Percentiles rank a stretch among this genome's conserved stretches.
phyloP scores from a whole-genome alignment of 768 basidiomycete genomes.

The Vararia minispora region DNA sequence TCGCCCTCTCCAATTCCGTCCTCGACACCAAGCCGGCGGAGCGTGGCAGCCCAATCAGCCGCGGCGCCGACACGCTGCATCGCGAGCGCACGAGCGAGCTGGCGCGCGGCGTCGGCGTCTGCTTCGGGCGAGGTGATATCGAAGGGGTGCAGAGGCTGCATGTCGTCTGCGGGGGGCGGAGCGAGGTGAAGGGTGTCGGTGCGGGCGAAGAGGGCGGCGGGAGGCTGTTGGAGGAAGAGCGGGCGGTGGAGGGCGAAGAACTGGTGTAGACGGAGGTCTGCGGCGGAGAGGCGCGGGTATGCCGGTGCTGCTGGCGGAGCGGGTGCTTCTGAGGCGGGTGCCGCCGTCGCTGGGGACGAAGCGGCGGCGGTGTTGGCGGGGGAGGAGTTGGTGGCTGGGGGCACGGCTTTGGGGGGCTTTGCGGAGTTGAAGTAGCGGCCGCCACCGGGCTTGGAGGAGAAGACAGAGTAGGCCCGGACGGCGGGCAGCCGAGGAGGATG shows the following conservation, averaged over 20 bases:
- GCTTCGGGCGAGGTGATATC: slow-evolving; percentile 50
- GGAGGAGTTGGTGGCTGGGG: slow-evolving; percentile 14
- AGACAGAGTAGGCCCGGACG: slow-evolving; percentile 61
- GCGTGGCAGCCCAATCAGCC: slow-evolving; percentile 56
- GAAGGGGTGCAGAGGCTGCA: slow-evolving; percentile 27
- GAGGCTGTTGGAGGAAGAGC: slow-evolving; percentile 52
- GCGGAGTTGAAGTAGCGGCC: slow-evolving; percentile 64
- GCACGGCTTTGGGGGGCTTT: slow-evolving; percentile 46
- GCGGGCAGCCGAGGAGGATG: slow-evolving; percentile 17
- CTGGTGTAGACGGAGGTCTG: slow-evolving; percentile 71
- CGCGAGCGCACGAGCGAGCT: slow-evolving; percentile 65
- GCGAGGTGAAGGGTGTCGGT: slow-evolving; percentile 2
- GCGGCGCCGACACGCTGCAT: slow-evolving; percentile 52
- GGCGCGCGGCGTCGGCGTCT: slow-evolving; percentile 71
- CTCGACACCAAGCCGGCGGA: slow-evolving; percentile 55
- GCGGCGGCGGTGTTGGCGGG: neutral
- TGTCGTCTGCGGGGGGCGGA: slow-evolving; percentile 6
- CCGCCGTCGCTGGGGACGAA: neutral
- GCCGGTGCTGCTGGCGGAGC: slow-evolving; percentile 15
- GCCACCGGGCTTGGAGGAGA: slow-evolving; percentile 70
- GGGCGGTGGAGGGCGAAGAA: slow-evolving; percentile 81
- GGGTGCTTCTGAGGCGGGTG: slow-evolving; percentile 1
- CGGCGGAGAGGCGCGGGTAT: slow-evolving; percentile 49
- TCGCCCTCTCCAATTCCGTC: slow-evolving; percentile 44
- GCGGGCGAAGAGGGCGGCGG: slow-evolving; percentile 40